Evolutionary conservation across 78 protist genomes (phyloP).

Genomic region (Emiliania huxleyi): DNA sequence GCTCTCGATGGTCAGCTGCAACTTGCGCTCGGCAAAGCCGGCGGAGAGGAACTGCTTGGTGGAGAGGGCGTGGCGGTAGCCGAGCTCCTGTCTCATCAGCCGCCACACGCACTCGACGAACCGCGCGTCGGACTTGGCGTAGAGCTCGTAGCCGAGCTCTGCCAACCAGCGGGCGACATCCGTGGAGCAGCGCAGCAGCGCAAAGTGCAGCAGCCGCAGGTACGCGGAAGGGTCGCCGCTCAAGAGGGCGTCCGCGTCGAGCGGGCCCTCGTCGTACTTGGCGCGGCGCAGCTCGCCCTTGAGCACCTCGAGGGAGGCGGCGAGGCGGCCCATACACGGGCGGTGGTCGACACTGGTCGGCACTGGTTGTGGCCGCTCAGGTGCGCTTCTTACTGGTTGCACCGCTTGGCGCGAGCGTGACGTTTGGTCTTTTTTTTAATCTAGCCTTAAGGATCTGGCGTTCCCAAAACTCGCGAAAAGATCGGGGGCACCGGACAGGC

Average conservation of each 20-base stretch:
- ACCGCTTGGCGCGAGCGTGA: too few relatives aligned
- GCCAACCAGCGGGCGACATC: not conserved
- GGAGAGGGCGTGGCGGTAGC: slow-evolving; percentile 5
- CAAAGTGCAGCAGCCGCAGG: slow-evolving; percentile 25
- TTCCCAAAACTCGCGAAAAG: too few relatives aligned
- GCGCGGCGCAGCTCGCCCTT: not conserved
- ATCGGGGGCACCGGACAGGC: too few relatives aligned
- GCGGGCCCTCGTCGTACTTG: not conserved
- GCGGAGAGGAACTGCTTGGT: not conserved
- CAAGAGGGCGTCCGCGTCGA: not conserved
- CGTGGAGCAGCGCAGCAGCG: not conserved
- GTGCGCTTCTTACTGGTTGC: too few relatives aligned
- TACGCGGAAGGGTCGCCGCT: not conserved
- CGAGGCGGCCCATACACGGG: too few relatives aligned
- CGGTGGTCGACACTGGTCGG: too few relatives aligned
- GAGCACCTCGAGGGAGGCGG: not conserved
- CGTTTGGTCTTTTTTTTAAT: too few relatives aligned
- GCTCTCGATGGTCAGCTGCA: not conserved
- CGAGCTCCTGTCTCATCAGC: not conserved
- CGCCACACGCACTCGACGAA: slow-evolving; percentile 20
- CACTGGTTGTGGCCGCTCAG: too few relatives aligned
- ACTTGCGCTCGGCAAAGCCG: slow-evolving; percentile 29
- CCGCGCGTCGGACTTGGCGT: not conserved
- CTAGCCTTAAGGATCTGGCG: too few relatives aligned
- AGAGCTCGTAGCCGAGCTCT: slow-evolving; percentile 15